Base-by-base conservation (phyloP, 2,329 filamentous ascomycete genomes). In the Xylaria sp. region DNA sequence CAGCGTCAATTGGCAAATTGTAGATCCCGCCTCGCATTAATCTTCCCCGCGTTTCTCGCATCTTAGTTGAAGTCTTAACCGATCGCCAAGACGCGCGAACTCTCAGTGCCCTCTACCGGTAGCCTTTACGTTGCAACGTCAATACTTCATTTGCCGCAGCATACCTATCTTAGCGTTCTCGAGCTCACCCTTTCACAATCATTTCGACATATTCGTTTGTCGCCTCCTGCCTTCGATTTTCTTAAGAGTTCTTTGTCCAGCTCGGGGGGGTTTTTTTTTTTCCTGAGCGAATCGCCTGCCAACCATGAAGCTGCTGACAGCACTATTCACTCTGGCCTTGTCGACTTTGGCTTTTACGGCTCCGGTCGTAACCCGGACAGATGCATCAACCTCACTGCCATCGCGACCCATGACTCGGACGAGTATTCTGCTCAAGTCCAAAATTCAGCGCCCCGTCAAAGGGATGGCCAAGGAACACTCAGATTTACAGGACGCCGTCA, bases 291-390 rank as follows among this genome's bases (percentile, higher is more conserved):
- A 44, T 37, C 47, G 48, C 2, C 17, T 38, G 13, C 18, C 24
- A 46, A 61, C 40, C 44, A 63, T 63, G 61, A 63, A 58, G 50
- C 50, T 39, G 39, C 44, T 47, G 38, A 21, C 41, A 39, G 38
- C 57, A 8, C 50, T 60, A 50, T 62, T 55, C 52, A 20, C 42
- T 38, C 48, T 56, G 44, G n/a, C 46, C 43, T 43, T 54, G 34
- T 44, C 41, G n/a, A 50, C 46, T 13, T 57, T 48, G 47, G 47
- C 47, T 50, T 22, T 58, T 47, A 57, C 61, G 48, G 59, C 61
- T 20, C 61, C 61, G 5, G 21, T 62, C 20, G 48, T 49, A 11
- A 34, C 22, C 49, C 58, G 54, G 46, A 54, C 48, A 42, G 18
- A 41, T 45, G 49, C 52, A 42, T 50, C 51, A 22, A 51, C 37